These are phyloP conservation scores for Furcasterigmium furcatum DNA, from an alignment of 2,329 filamentous ascomycete species.

Conservation along the genomic window DNA sequence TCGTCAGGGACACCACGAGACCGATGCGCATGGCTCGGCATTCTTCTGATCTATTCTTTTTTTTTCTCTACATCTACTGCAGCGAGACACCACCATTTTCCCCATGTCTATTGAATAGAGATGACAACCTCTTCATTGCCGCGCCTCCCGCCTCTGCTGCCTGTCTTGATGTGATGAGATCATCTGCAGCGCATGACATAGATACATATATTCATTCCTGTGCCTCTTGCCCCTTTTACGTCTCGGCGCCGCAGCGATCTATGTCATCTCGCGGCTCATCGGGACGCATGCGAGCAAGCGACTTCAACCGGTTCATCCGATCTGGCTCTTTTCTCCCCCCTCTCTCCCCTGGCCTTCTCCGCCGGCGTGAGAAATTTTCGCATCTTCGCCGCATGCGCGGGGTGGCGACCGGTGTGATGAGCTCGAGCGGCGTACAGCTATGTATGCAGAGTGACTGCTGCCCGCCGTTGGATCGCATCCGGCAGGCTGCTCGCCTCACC, in stretches of 20 bases:
- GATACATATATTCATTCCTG: too few species aligned
- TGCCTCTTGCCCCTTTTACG: constrained; percentile 2
- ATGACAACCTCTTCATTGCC: constrained; percentile 3
- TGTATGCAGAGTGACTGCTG: too few species aligned
- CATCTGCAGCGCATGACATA: not conserved
- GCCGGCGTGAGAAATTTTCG: not conserved
- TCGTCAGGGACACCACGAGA: not conserved
- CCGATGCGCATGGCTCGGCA: not conserved
- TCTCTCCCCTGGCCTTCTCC: not conserved
- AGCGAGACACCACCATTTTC: not conserved
- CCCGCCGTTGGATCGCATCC: too few species aligned
- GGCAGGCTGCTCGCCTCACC: too few species aligned
- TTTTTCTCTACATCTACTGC: not conserved
- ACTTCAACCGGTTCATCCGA: not conserved
- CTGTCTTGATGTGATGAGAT: too few species aligned
- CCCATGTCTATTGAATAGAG: constrained; percentile 9
- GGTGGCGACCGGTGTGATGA: not conserved
- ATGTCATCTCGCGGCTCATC: constrained; percentile 2
- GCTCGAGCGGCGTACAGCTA: too few species aligned
- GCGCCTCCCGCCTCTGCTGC: not conserved
- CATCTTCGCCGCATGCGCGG: not conserved
- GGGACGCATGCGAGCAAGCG: not conserved
- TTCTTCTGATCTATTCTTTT: not conserved
- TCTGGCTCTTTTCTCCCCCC: not conserved
- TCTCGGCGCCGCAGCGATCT: too few species aligned